These are phyloP conservation scores for Artemisia argyi DNA, from an alignment of 129 eudicot genomes.

Conservation along the genomic window DNA sequence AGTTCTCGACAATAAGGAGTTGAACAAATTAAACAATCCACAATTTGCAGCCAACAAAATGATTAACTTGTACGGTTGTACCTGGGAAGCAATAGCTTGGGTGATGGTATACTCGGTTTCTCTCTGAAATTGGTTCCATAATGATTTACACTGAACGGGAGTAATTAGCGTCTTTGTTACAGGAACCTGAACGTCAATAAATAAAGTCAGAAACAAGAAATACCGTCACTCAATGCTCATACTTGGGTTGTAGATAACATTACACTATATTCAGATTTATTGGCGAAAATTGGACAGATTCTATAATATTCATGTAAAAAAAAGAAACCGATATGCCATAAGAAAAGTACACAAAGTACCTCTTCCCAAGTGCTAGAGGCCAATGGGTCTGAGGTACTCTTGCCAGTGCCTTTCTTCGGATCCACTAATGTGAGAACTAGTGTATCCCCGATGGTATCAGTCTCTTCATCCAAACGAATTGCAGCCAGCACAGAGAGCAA, in stretches of 20 bases:
- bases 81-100: constrained; percentile 94
- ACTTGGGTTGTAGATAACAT: too few relatives aligned
- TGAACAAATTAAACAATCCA: background rate
- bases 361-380: constrained; percentile 97
- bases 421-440: constrained; percentile 75
- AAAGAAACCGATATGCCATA: constrained; percentile 5
- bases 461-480: constrained; percentile 70
- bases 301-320: background rate
- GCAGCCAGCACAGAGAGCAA: constrained; percentile 83
- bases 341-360: constrained; percentile 33
- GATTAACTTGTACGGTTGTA: constrained; percentile 13
- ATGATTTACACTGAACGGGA: constrained; percentile 92
- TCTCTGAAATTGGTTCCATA: constrained; percentile 86
- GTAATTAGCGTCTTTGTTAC: constrained; percentile 79
- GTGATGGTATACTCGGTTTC: constrained; percentile 96
- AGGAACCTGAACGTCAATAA: constrained; percentile 56
- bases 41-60: constrained; percentile 12
- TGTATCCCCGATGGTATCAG: constrained; percentile 72
- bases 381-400: constrained; percentile 63
- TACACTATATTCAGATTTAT: too few relatives aligned
- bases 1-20: too few relatives aligned
- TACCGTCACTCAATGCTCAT: too few relatives aligned
- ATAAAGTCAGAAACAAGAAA: too few relatives aligned
- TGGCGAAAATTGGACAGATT: too few relatives aligned
- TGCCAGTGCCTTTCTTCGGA: constrained; percentile 44